Evolutionary conservation across 768 basidiomycete species (phyloP).

Genomic region (Hirschioporus abietinus): DNA sequence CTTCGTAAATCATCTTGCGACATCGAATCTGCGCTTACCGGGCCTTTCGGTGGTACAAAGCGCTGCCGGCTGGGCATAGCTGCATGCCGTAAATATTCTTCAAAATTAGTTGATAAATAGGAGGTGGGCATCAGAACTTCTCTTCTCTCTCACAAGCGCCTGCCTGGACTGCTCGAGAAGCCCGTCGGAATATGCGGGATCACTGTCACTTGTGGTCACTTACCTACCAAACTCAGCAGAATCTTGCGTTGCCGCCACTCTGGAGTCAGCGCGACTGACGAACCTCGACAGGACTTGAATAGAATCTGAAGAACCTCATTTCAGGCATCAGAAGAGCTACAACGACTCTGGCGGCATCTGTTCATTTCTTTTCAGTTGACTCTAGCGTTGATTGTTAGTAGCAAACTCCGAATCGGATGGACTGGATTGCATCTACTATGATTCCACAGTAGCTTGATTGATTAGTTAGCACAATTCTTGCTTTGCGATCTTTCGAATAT

Average conservation of each 20-base stretch:
- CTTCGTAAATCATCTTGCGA: not conserved
- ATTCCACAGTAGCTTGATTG: no score
- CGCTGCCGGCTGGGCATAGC: no score
- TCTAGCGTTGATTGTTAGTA: no score
- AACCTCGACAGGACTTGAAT: not conserved
- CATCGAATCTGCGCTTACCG: not conserved
- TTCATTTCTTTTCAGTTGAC: no score
- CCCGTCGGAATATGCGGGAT: not conserved
- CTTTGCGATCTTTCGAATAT: no score
- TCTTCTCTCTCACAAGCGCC: not conserved
- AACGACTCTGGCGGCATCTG: no score
- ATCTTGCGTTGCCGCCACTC: not conserved
- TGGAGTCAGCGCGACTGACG: not conserved
- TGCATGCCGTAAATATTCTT: not conserved
- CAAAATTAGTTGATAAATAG: not conserved
- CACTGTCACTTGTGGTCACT: not conserved
- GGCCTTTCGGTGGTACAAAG: not conserved
- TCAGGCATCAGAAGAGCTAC: no score
- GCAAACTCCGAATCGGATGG: no score
- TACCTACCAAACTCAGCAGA: not conserved
- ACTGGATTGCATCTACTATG: no score
- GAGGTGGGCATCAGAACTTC: not conserved
- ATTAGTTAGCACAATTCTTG: no score
- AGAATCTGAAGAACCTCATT: no score
- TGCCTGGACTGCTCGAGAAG: constrained; percentile 1